These are phyloP conservation scores for Platanthera zijinensis DNA, from an alignment of 106 monocot genomes.

Conservation along the genomic window DNA sequence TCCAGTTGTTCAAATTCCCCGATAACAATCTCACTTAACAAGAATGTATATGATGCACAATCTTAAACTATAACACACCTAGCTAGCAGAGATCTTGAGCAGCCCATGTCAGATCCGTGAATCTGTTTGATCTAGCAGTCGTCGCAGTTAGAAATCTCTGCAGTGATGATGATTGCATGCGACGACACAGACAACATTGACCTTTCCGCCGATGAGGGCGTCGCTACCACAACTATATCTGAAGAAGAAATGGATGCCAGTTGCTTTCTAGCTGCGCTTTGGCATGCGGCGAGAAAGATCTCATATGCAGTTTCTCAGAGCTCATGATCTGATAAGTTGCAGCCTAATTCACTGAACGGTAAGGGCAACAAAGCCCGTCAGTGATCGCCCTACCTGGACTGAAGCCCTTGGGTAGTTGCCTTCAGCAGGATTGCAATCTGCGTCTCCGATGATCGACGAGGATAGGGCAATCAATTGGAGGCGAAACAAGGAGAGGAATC, in stretches of 20 bases:
- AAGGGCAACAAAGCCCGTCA: constrained; percentile 15
- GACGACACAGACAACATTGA: neutral
- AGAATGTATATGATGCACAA: no score
- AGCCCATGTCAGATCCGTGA: neutral
- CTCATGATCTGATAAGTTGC: constrained; percentile 27
- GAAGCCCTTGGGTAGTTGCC: no score
- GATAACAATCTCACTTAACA: no score
- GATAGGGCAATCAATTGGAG: no score
- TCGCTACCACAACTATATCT: constrained; percentile 7
- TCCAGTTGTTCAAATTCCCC: no score
- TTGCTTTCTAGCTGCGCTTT: constrained; percentile 40
- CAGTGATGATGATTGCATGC: neutral
- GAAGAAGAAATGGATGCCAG: constrained; percentile 44
- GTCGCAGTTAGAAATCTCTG: no score
- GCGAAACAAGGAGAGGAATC: no score
- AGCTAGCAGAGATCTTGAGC: neutral
- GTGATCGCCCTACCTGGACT: no score
- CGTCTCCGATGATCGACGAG: no score
- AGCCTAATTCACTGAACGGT: constrained; percentile 36
- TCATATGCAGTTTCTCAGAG: constrained; percentile 60
- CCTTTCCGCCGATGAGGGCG: constrained; percentile 1
- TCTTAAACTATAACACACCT: no score
- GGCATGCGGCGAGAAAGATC: constrained; percentile 54
- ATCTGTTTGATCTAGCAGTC: neutral
- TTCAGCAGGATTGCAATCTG: no score